Evolutionary conservation across 148 eudicot genomes (phyloP), one percentile per base, ranked within the genome.

Genomic region (Camellia japonica): DNA sequence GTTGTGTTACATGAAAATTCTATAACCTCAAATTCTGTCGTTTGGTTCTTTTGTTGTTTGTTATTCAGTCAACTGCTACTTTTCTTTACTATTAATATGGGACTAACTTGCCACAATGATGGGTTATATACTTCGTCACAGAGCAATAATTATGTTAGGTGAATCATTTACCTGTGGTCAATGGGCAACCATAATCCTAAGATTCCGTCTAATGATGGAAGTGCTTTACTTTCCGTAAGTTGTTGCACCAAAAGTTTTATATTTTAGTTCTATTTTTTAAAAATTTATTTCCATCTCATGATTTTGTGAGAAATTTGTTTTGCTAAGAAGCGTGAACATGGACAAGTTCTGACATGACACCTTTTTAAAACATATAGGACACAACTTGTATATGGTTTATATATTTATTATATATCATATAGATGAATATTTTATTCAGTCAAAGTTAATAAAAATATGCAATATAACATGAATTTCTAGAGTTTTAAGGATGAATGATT

Each of bases 261-360:
- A 44, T 62, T 60, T 19, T 68, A 61, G 78, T 61, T 76, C 54
- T 75, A 13, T 38, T 44, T 64, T 13, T n/a, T n/a, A n/a, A n/a
- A n/a, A n/a, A n/a, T 74, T 44, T 11, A 61, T 58, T 18, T 58
- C 65, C 41, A 41, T 59, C 51, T 58, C 52, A 58, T 16, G 47
- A 41, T 60, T 59, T 46, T 42, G 7, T 12, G 19, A 19, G 18
- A 47, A 38, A 77, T 44, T 20, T 73, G 19, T 73, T 42, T 61
- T n/a, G n/a, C n/a, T n/a, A n/a, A n/a, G n/a, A n/a, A n/a, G n/a
- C n/a, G n/a, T n/a, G n/a, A n/a, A n/a, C n/a, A n/a, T n/a, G n/a
- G n/a, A n/a, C n/a, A n/a, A n/a, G n/a, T n/a, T n/a, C n/a, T n/a
- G n/a, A n/a, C n/a, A n/a, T n/a, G n/a, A n/a, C n/a, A n/a, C n/a